Evolutionary conservation across 306 rosid species (phyloP).

Genomic region (Ammopiptanthus mongolicus): DNA sequence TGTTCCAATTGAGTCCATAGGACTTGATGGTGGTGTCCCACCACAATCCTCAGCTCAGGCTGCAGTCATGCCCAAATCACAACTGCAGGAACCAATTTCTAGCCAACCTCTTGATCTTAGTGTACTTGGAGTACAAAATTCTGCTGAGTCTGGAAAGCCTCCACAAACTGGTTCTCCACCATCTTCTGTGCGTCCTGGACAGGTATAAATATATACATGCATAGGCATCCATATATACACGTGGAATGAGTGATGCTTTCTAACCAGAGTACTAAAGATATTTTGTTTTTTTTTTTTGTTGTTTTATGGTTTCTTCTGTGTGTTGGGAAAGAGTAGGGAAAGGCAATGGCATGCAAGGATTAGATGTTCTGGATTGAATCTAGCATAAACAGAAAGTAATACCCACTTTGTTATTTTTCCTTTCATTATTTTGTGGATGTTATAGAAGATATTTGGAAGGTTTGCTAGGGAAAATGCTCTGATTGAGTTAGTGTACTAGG

Average conservation of each 20-base stretch:
- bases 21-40: conserved; percentile 90
- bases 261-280: background rate
- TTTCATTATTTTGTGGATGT: conserved; percentile 5
- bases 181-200: conserved; percentile 92
- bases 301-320: background rate
- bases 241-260: background rate
- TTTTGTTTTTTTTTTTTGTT: background rate
- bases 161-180: conserved; percentile 47
- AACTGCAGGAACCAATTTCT: conserved; percentile 49
- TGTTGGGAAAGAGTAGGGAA: background rate
- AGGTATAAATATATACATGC: conserved; percentile 42
- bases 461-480: background rate
- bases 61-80: conserved; percentile 41
- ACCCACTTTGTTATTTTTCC: background rate
- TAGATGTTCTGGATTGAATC: background rate
- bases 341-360: background rate
- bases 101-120: conserved; percentile 94
- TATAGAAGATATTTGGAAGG: conserved; percentile 6
- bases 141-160: conserved; percentile 59
- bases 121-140: conserved; percentile 61
- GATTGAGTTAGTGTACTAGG: conserved; percentile 1
- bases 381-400: conserved; percentile 1
- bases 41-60: conserved; percentile 61
- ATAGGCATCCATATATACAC: background rate
- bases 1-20: conserved; percentile 45